Base-by-base conservation (phyloP, 345 rosid species). In the Bretschneidera sinensis region DNA sequence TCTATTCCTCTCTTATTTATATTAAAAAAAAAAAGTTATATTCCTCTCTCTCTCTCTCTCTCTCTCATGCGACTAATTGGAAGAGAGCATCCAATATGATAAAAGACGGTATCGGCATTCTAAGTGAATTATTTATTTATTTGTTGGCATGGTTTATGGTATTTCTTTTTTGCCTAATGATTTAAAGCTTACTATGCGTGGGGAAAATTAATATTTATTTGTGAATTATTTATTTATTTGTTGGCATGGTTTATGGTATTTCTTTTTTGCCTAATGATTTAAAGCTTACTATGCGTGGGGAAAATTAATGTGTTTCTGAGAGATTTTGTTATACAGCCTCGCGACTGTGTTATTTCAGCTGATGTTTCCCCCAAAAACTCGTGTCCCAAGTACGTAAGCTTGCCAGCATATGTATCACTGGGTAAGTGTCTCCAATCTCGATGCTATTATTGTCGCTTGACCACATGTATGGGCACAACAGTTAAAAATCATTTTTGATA, bases 341-440 rank as follows among this genome's bases (percentile, higher is more conserved):
- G 92, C 64, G 88, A 88, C 48, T 92, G 98, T 68, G 70, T 67
- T 21, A 60, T 48, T 58, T 59, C 74, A 45, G 71, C 69, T 57
- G 59, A 51, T 13, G 16, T 65, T 63, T 67, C 69, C 4, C 76
- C 79, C 11, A 79, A 59, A 57, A 79, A 81, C 47, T 81, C 94
- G 21, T 92, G 98, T 66, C 98, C 98, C 49, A 68, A 78, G 60
- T 92, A 86, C 65, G 79, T 92, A 60, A 85, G 95, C 77, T 56
- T 92, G 73, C 98, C 98, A 52, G 69, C 73, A 65, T 79, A 67
- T 64, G 75, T 59, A 2, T 74, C 92, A 24, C 25, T 45, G 24
- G 87, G 96, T 89, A 78, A 82, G 79, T 71, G 69, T 64, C 57
- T 23, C n/a, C 45, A 4, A 39, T 5, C 16, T 39, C 45, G 4